Evolutionary conservation across 2,329 filamentous ascomycete genomes (phyloP).

Genomic region (Mycosphaerella arachidis): DNA sequence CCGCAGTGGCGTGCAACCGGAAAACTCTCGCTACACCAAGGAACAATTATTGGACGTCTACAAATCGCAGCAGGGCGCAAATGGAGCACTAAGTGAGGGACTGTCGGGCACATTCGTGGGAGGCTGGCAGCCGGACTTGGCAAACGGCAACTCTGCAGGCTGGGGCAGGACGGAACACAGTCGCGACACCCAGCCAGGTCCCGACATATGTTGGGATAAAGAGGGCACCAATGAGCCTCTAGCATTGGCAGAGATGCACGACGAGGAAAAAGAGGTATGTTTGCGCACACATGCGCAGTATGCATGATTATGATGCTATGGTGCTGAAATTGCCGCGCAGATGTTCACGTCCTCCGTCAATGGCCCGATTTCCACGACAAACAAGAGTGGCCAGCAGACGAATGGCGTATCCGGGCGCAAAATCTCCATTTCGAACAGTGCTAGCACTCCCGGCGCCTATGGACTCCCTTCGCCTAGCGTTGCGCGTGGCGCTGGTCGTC

Average conservation of each 20-base stretch:
- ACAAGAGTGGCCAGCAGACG: conserved; percentile 58
- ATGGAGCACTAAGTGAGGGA: conserved; percentile 59
- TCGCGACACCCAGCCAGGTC: conserved; percentile 69
- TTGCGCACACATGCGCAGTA: not conserved
- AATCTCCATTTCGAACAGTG: conserved; percentile 66
- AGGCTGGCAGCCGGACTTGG: conserved; percentile 72
- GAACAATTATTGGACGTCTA: conserved; percentile 75
- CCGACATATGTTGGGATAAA: conserved; percentile 88
- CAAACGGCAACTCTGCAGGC: conserved; percentile 55
- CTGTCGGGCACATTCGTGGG: conserved; percentile 65
- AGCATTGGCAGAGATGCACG: conserved; percentile 65
- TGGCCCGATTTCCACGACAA: conserved; percentile 71
- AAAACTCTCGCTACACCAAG: conserved; percentile 64
- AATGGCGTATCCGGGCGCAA: conserved; percentile 66
- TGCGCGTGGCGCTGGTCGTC: conserved; percentile 65
- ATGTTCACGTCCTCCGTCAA: conserved; percentile 84
- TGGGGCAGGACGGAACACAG: conserved; percentile 75
- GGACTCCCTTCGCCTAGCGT: conserved; percentile 70
- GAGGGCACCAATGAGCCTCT: conserved; percentile 67
- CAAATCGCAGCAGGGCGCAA: conserved; percentile 53
- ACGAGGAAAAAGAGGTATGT: conserved; percentile 60
- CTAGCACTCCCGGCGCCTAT: conserved; percentile 60
- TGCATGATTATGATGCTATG: not conserved
- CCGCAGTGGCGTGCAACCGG: conserved; percentile 53
- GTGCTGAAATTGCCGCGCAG: conserved; percentile 43